Evolutionary conservation across 306 rosid genomes (phyloP).

Genomic region (Begonia fuchsioides): DNA sequence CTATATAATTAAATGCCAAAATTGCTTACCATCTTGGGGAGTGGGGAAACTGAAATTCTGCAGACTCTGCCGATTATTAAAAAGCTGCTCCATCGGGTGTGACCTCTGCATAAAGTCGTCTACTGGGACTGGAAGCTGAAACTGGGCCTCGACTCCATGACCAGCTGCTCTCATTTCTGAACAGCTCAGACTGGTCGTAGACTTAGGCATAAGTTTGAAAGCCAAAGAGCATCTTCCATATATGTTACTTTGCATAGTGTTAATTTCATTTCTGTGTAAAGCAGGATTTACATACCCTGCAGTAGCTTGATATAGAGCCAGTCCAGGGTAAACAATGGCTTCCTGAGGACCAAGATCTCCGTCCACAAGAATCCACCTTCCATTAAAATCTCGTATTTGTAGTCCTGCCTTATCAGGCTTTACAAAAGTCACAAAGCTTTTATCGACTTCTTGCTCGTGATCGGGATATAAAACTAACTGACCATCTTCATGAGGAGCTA

Average conservation of each 20-base stretch:
- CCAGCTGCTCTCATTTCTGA: constrained; percentile 98
- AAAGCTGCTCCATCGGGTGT: constrained; percentile 57
- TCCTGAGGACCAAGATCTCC: constrained; percentile 93
- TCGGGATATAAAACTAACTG: constrained; percentile 68
- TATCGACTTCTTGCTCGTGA: constrained; percentile 73
- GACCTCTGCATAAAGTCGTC: constrained; percentile 98
- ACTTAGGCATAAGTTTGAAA: constrained; percentile 81
- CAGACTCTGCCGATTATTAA: constrained; percentile 53
- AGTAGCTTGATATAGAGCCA: constrained; percentile 92
- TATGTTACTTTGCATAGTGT: constrained; percentile 53
- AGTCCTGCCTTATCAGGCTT: constrained; percentile 81
- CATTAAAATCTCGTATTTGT: constrained; percentile 69
- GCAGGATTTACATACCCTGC: constrained; percentile 97
- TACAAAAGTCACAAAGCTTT: constrained; percentile 73
- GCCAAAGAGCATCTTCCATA: constrained; percentile 73
- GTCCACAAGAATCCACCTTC: constrained; percentile 85
- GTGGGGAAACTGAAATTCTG: constrained; percentile 66
- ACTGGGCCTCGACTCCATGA: constrained; percentile 85
- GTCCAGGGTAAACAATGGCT: constrained; percentile 86
- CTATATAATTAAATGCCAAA: constrained; percentile 6
- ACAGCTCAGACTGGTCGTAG: constrained; percentile 82
- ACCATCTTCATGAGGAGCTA: constrained; percentile 68
- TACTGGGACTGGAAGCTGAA: constrained; percentile 79
- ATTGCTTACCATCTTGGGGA: constrained; percentile 63
- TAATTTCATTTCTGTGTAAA: constrained; percentile 51